Base-by-base conservation (phyloP, 768 basidiomycete genomes). In the Cystobasidium tubakii region DNA sequence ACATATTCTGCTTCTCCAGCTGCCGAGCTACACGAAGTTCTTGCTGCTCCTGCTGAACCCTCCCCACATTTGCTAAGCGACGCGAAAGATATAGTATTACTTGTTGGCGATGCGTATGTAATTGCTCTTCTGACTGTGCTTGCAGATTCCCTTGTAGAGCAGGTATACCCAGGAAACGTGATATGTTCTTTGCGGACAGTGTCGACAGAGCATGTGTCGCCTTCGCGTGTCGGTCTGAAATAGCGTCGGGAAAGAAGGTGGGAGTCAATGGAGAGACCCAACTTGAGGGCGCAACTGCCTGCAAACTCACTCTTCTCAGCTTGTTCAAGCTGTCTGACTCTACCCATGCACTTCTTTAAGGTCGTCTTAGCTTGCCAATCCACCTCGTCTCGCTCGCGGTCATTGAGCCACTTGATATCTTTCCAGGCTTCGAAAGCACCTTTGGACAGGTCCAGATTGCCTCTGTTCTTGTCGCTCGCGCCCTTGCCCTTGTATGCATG, bases 381-480 rank as follows among this genome's bases (percentile, higher is more conserved):
- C 66, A 99, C 90, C 82, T 96, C 92, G 82, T 97, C 94, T 75
- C 94, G 85, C 81, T 99, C 94, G 75, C 91, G 87, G 79, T 97
- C 93, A 10, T 87, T 87, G 6, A 99, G 85, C 62, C 78, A 80
- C 62, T 80, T 81, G 15, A 80, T 80, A 23, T 76, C 77, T 44
- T 81, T 78, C 79, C 79, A 81, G 25, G 75, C 76, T 29, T 73
- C 75, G 72, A 82, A 74, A 15, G 54, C n/a, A 29, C 69, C 69
- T 44, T 71, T 71, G 25, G 27, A 31, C 1, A 71, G 69, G 29
- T 71, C 55, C 12, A 71, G 69, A 12, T 39, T 36, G 15, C 43
- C 69, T 44, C 69, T 60, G 55, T 27, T 62, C 54, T 44, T 46
- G 34, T 31, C 55, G 19, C 66, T 43, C n/a, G 15, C 46, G 66